Base-by-base conservation (phyloP, 805 yeast species). In the Kodamaea laetipori region DNA sequence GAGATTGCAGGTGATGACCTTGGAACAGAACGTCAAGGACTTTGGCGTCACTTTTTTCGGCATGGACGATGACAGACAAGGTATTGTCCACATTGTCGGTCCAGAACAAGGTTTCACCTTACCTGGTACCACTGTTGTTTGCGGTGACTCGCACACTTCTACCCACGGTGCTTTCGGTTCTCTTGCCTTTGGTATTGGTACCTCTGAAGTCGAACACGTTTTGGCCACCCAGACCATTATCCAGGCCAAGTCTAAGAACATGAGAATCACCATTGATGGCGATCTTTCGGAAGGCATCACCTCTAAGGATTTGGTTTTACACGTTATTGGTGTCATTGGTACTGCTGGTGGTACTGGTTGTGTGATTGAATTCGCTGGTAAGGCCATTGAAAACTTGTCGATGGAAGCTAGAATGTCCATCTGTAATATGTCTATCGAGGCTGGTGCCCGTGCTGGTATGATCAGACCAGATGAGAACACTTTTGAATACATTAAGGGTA, bases 391-490 rank as follows among this genome's bases (percentile, higher is more conserved):
- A 67, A 80, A 77, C 50, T 77, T 94, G 49, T 80, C 95, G 24
- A 89, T 94, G 90, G 99, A 94, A 71, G 97, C 98, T 8, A 81
- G 99, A 71, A 94, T 94, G 99, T 90, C 98, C 43, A 94, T 94
- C 75, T 94, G 99, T 78, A 94, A 94, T 67, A 94, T 94, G 99
- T 84, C 98, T 36, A 92, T 94, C 60, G 99, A 94, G 73, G 99
- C 86, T 47, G 99, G 99, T 72, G 99, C 99, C 12, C 84, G 99
- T 73, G 98, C 99, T 19, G 99, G 99, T 70, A 89, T 94, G 97
- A 92, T 94, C 64, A 86, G 84, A 52, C 99, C 99, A 7, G 99
- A 94, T 63, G 86, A 90, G 52, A 82, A 66, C 42, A 92, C 98
- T 21, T 87, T 85, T 59, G 84, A 84, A 47, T 94, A 94, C 69